phyloP scores from a whole-genome alignment of 345 rosid genomes.

The Populus nigra region DNA sequence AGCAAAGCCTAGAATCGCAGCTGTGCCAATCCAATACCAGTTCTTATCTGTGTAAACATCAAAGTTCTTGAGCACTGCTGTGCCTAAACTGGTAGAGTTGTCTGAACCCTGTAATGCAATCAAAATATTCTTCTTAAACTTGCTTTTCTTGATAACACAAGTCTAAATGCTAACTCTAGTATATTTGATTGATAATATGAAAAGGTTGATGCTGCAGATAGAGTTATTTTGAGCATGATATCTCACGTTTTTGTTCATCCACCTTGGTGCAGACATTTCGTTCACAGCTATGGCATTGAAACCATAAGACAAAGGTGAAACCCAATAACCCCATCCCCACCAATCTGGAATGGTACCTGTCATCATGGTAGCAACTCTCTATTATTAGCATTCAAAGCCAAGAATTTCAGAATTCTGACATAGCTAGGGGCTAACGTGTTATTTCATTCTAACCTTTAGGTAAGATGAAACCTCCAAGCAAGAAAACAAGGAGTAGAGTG shows the following conservation, averaged over 20 bases:
- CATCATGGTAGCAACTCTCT: background rate
- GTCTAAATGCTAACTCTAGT: background rate
- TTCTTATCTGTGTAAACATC: constrained; percentile 46
- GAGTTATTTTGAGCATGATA: background rate
- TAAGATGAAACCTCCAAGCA: constrained; percentile 83
- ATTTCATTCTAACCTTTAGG: constrained; percentile 46
- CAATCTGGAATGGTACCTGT: constrained; percentile 71
- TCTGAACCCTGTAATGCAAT: constrained; percentile 54
- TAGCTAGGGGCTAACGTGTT: background rate
- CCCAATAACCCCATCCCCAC: constrained; percentile 95
- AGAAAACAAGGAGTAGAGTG: constrained; percentile 59
- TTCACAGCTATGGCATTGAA: constrained; percentile 66
- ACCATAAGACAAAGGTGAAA: constrained; percentile 77
- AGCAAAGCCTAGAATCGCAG: constrained; percentile 55
- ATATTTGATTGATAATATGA: background rate
- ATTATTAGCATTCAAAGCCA: background rate
- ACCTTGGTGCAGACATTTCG: constrained; percentile 75
- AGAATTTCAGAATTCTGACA: background rate
- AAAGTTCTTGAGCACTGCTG: constrained; percentile 51
- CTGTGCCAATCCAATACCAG: constrained; percentile 88
- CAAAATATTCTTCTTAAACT: background rate
- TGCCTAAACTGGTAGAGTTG: constrained; percentile 46
- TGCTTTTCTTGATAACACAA: background rate
- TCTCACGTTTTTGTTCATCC: constrained; percentile 66
- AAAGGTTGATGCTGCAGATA: background rate